phyloP scores from a whole-genome alignment of 2,329 filamentous ascomycete genomes.

The Fusarium scirpi region DNA sequence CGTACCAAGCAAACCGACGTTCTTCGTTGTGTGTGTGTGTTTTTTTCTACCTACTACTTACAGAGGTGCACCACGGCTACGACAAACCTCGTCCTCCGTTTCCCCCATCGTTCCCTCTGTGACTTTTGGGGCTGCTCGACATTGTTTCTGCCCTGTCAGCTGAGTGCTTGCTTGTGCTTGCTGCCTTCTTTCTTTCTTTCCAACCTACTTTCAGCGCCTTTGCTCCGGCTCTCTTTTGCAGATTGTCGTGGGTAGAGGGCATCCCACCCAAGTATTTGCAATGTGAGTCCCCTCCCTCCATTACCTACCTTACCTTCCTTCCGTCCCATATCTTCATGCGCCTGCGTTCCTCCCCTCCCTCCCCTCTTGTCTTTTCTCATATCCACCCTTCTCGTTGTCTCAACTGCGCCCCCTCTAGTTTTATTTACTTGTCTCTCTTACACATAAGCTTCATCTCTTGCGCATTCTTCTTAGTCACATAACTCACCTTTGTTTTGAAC shows the following conservation, averaged over 20 bases:
- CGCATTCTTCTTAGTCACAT: conserved; percentile 12
- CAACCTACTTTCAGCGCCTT: conserved; percentile 50
- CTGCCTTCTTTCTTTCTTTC: conserved; percentile 25
- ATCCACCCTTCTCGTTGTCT: conserved; percentile 29
- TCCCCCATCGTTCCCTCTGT: conserved; percentile 36
- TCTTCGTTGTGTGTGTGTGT: conserved; percentile 38
- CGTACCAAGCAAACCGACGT: conserved; percentile 26
- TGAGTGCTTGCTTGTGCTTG: conserved; percentile 31
- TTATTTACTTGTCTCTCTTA: conserved; percentile 34
- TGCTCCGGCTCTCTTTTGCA: conserved; percentile 59
- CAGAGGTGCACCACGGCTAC: conserved; percentile 28
- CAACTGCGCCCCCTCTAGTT: conserved; percentile 36
- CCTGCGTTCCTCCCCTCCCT: conserved; percentile 30
- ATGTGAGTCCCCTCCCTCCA: conserved; percentile 56
- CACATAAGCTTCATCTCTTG: conserved; percentile 19
- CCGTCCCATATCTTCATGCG: conserved; percentile 27
- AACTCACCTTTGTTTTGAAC: conserved; percentile 41
- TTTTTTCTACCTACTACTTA: conserved; percentile 19
- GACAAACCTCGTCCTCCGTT: conserved; percentile 40
- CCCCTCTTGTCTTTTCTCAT: conserved; percentile 30
- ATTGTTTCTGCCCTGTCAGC: conserved; percentile 38
- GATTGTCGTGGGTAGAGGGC: conserved; percentile 62
- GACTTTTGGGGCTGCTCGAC: conserved; percentile 39
- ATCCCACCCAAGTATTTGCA: conserved; percentile 53
- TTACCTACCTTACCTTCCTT: conserved; percentile 34